Evolutionary conservation across 2,329 filamentous ascomycete genomes (phyloP).

Genomic region (Fusarium metavorans): DNA sequence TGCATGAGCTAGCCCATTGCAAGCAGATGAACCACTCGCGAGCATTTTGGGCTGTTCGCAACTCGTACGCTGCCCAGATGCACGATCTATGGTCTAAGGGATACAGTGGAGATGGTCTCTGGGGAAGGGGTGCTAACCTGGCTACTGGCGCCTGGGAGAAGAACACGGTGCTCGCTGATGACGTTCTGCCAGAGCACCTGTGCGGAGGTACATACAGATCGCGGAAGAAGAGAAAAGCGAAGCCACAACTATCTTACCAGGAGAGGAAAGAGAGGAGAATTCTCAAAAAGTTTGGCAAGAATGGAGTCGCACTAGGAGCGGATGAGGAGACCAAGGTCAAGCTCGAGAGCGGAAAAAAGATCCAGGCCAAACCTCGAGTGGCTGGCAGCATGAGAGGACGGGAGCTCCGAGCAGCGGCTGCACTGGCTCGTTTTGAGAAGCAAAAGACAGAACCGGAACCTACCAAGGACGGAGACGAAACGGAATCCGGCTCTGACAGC

Average conservation of each 20-base stretch:
- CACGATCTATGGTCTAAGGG: conserved; percentile 74
- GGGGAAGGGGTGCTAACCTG: conserved; percentile 78
- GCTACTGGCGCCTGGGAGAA: conserved; percentile 70
- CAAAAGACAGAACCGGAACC: conserved; percentile 59
- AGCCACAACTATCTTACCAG: conserved; percentile 71
- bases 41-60: conserved; percentile 84
- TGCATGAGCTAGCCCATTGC: conserved; percentile 90
- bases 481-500: conserved; percentile 60
- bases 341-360: conserved; percentile 74
- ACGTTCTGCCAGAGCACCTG: conserved; percentile 75
- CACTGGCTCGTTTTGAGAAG: conserved; percentile 77
- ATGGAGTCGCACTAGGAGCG: conserved; percentile 76
- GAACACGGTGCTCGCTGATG: conserved; percentile 63
- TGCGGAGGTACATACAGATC: conserved; percentile 85
- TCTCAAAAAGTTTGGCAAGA: conserved; percentile 79
- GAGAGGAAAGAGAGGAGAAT: conserved; percentile 80
- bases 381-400: conserved; percentile 80
- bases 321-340: conserved; percentile 74
- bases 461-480: conserved; percentile 50
- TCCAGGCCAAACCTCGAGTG: conserved; percentile 76
- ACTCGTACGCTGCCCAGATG: conserved; percentile 79
- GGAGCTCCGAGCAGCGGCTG: conserved; percentile 81
- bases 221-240: conserved; percentile 66
- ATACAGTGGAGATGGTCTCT: conserved; percentile 86
- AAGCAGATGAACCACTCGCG: conserved; percentile 91